Base-by-base conservation (phyloP, 2,329 filamentous ascomycete species). In the Sporothrix schenckii region DNA sequence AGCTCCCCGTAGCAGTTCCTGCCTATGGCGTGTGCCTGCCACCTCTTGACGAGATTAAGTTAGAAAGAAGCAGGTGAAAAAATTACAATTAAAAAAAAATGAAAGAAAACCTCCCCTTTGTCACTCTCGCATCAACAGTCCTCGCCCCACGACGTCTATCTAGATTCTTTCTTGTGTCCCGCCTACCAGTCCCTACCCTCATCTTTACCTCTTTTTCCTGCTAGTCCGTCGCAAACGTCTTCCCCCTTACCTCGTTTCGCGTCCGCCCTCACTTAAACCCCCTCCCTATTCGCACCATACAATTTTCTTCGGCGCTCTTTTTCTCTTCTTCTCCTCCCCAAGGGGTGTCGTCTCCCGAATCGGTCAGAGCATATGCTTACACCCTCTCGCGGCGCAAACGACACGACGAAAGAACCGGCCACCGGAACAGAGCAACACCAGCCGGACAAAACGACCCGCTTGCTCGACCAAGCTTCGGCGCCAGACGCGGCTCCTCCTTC, bases 11-110 rank as follows among this genome's bases (percentile, higher is more conserved):
- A 69, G 58, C 58, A 65, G 52, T 44, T 44, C 14, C 10, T 49
- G 9, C 41, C 44, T 69, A 66, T 66, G 50, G 61, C 65, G 61
- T 65, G 41, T 66, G 54, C 68, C 68, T 66, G 68, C 52, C 68
- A 70, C 69, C 53, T 66, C 54, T 56, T 58, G 69, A 58, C 69
- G 60, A 60, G 69, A 66, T 58, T 56, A 30, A 52, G 52, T 60
- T 41, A 30, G 53, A 60, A 60, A 30, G 53, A 60, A 60, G 61
- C 69, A 44, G 61, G 41, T 34, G 21, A 66, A 70, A 24, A 63
- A 70, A 66, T 11, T 3, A 34, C 34, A 34, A 34, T 34, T 7
- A 34, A 34, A 34, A 34, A 34, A 34, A 58, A 30, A 21, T 16
- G 4, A 58, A 66, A 30, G 24, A 24, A 24, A 24, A 24, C 24